These are phyloP conservation scores for Besnoitia besnoiti DNA, from an alignment of 169 alveolate species.

Conservation along the genomic window DNA sequence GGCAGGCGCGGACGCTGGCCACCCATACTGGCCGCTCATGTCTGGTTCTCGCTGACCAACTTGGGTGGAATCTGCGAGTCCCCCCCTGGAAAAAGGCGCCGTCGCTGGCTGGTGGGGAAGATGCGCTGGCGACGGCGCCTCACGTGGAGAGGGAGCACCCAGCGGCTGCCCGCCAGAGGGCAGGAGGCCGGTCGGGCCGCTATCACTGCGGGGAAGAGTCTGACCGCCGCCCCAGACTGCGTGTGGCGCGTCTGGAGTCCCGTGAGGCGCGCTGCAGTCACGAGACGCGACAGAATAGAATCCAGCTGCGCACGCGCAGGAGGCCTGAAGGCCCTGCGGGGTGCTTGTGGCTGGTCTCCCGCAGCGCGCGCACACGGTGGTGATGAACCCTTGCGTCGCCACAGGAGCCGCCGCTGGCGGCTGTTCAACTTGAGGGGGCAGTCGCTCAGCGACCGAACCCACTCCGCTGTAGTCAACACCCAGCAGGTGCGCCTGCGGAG, in stretches of 20 bases:
- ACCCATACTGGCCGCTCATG: background rate
- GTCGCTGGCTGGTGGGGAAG: no score
- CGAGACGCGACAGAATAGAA: background rate
- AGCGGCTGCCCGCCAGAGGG: no score
- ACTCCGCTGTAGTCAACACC: background rate
- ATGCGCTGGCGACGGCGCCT: no score
- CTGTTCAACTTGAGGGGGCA: no score
- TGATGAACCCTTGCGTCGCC: background rate
- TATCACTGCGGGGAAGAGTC: no score
- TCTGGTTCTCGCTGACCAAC: no score
- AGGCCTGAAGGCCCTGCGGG: background rate
- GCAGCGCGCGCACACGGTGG: background rate
- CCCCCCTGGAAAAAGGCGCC: no score
- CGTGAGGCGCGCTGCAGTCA: background rate
- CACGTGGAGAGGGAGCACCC: no score
- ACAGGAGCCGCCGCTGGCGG: background rate
- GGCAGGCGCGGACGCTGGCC: background rate
- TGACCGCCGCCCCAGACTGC: no score
- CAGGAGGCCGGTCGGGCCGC: no score
- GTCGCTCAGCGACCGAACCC: background rate
- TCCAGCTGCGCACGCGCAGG: background rate
- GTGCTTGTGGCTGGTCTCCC: background rate
- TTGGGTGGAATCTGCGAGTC: no score
- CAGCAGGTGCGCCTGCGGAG: background rate
- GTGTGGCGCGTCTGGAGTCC: background rate